phyloP scores from a whole-genome alignment of 495 filamentous ascomycete species.

The Penicillium soppii region DNA sequence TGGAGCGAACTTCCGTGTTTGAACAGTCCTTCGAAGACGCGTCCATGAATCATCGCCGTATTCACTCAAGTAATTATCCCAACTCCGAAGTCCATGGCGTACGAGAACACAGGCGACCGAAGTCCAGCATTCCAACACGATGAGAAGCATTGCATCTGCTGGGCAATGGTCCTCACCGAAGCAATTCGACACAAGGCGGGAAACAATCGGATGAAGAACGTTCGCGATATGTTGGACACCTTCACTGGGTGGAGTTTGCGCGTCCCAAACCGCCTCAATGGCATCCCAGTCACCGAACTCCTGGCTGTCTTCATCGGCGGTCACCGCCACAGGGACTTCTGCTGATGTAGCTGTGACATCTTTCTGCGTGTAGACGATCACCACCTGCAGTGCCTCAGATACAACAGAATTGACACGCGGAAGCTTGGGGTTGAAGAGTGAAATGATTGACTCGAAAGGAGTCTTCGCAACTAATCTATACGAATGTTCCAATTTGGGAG shows the following conservation, averaged over 20 bases:
- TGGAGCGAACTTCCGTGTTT: slow-evolving; percentile 61
- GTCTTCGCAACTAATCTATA: slow-evolving; percentile 33
- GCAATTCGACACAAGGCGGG: slow-evolving; percentile 62
- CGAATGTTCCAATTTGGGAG: slow-evolving; percentile 35
- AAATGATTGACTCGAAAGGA: slow-evolving; percentile 35
- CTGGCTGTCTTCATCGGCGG: slow-evolving; percentile 64
- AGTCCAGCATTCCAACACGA: slow-evolving; percentile 59
- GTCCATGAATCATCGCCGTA: slow-evolving; percentile 61
- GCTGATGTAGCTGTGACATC: slow-evolving; percentile 19
- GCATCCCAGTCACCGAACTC: slow-evolving; percentile 70
- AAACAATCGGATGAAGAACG: slow-evolving; percentile 51
- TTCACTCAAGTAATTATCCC: slow-evolving; percentile 58
- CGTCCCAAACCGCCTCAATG: slow-evolving; percentile 50
- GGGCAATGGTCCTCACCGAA: slow-evolving; percentile 64
- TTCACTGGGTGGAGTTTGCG: slow-evolving; percentile 25
- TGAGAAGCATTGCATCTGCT: slow-evolving; percentile 56
- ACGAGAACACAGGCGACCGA: slow-evolving; percentile 54
- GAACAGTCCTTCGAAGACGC: slow-evolving; percentile 59
- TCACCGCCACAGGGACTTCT: slow-evolving; percentile 4
- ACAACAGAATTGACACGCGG: slow-evolving; percentile 38
- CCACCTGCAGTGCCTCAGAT: slow-evolving; percentile 34
- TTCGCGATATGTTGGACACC: slow-evolving; percentile 38
- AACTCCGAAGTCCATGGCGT: slow-evolving; percentile 40
- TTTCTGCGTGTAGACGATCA: slow-evolving; percentile 38
- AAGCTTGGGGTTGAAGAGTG: slow-evolving; percentile 36